phyloP scores from a whole-genome alignment of 306 rosid genomes.

The Rubus parviflorus region DNA sequence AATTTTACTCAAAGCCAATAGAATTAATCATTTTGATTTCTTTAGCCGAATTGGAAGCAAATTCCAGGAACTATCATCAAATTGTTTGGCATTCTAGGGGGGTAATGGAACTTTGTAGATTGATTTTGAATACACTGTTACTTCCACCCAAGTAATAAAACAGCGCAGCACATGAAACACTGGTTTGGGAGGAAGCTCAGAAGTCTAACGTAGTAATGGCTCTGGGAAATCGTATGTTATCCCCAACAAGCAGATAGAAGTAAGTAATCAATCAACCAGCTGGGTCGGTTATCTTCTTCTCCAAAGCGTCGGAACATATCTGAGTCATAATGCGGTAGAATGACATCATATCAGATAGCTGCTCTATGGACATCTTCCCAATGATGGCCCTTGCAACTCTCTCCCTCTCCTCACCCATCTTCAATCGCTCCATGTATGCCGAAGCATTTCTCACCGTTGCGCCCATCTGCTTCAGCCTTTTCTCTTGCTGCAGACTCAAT shows the following conservation, averaged over 20 bases:
- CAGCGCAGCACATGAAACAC: not conserved
- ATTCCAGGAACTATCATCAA: not conserved
- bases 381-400: slow-evolving; percentile 3
- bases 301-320: slow-evolving; percentile 1
- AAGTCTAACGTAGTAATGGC: not conserved
- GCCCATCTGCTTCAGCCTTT: slow-evolving; percentile 21
- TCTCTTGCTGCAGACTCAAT: slow-evolving; percentile 10
- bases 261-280: not conserved
- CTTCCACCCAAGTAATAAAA: not conserved
- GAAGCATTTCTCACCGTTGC: slow-evolving; percentile 21
- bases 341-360: slow-evolving; percentile 11
- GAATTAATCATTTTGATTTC: not conserved
- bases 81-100: not conserved
- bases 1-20: not conserved
- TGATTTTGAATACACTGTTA: not conserved
- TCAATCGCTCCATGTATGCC: not conserved
- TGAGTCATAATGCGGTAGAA: slow-evolving; percentile 3
- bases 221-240: not conserved
- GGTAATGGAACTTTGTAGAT: not conserved
- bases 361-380: slow-evolving; percentile 19
- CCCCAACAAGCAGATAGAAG: not conserved
- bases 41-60: not conserved
- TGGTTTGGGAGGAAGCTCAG: not conserved
- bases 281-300: not conserved
- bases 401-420: slow-evolving; percentile 13